Evolutionary conservation across 2,329 filamentous ascomycete genomes (phyloP), one percentile per base, ranked within the genome.

Genomic region (Fusarium decemcellulare): DNA sequence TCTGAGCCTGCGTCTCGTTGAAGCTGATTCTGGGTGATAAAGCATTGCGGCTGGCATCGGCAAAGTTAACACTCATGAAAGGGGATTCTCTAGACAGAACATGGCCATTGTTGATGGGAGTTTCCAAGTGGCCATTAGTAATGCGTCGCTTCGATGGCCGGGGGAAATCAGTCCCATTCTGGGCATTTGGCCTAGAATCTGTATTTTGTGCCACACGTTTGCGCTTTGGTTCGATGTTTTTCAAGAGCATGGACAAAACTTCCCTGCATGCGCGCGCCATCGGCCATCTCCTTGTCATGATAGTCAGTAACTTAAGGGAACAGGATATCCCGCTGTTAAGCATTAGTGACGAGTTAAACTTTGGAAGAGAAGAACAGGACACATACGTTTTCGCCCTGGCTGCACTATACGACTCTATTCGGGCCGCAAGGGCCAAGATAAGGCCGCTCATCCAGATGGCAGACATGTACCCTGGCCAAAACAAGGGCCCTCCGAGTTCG

Each of bases 391-490:
- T 53, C 2, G 55, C 70, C 39, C 75, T 75, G n/a, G 55, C 46
- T 15, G 59, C 37, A 4, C 71, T 67, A 30, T 79, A 79, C 8
- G 76, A 59, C 10, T 72, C 70, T 23, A 79, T 66, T n/a, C 76
- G 71, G 37, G 71, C 72, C 8, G 78, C 76, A 60, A 80, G 80
- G 2, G 78, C 77, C 8, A 81, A 64, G 6, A 80, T 75, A 2
- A 81, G 69, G 8, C 80, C 79, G 8, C 77, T 75, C 77, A 80
- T 81, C 79, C 79, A 81, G 0, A 72, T 67, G 2, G 78, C 76
- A 1, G 79, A 78, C 29, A 81, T 67, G 11, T 76, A 76, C 0
- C 77, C 77, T 0, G 79, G 79, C 79, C 79, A 81, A 67, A 63
- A 69, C n/a, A 70, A 53, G 2, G 63, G 63, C 15, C 57, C 67